Evolutionary conservation across 306 rosid species (phyloP).

Genomic region (Quercus cerris): DNA sequence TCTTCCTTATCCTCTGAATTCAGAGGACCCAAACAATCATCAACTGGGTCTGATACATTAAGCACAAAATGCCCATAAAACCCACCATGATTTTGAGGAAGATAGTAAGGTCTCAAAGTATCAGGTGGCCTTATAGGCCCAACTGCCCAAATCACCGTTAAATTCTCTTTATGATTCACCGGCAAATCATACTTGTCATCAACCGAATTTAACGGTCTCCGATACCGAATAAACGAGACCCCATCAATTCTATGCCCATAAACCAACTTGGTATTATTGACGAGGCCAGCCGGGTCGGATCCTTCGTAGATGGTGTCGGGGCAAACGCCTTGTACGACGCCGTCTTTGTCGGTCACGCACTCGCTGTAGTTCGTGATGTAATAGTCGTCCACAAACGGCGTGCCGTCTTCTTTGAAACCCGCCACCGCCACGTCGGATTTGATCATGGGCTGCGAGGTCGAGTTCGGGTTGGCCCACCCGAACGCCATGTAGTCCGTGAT

Average conservation of each 20-base stretch:
- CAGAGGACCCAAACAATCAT: constrained; percentile 83
- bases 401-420: constrained; percentile 67
- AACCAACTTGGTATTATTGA: constrained; percentile 56
- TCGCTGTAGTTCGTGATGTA: constrained; percentile 68
- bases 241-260: constrained; percentile 82
- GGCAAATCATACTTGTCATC: constrained; percentile 63
- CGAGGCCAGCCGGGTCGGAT: constrained; percentile 29
- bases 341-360: constrained; percentile 46
- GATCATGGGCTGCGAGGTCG: constrained; percentile 56
- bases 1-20: constrained; percentile 84
- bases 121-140: constrained; percentile 79
- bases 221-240: constrained; percentile 61
- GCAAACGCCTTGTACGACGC: constrained; percentile 70
- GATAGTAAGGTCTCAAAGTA: constrained; percentile 60
- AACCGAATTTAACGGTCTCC: constrained; percentile 53
- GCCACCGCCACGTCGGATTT: constrained; percentile 77
- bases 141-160: constrained; percentile 87
- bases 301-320: constrained; percentile 67
- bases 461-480: constrained; percentile 73
- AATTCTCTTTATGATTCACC: constrained; percentile 44
- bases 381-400: constrained; percentile 74
- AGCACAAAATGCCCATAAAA: constrained; percentile 57
- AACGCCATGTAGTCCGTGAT: constrained; percentile 76
- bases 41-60: constrained; percentile 56
- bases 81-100: constrained; percentile 83